A percentile compares a stretch with the other conserved stretches of the same genome.
These are phyloP conservation scores for Camellia lanceoleosa DNA, from an alignment of 148 eudicot species.

Conservation along the genomic window DNA sequence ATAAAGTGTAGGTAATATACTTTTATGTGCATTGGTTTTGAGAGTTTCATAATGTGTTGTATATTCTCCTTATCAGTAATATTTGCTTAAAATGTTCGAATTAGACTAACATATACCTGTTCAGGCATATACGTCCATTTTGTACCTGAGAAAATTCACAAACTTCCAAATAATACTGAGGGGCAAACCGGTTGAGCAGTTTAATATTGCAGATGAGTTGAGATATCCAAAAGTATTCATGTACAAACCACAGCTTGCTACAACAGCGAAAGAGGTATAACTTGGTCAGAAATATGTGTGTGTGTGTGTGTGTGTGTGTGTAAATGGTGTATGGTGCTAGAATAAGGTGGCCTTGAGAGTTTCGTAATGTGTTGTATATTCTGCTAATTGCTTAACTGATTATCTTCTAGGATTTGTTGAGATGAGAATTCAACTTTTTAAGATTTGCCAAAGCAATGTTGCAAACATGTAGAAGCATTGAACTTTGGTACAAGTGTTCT, in stretches of 20 bases:
- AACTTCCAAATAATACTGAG: constrained; percentile 81
- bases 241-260: constrained; percentile 69
- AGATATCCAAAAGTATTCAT: constrained; percentile 38
- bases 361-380: not conserved
- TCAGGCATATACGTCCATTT: constrained; percentile 88
- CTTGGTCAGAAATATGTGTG: not conserved
- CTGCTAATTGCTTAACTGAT: constrained; percentile 7
- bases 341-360: not conserved
- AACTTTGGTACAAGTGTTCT: not conserved
- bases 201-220: constrained; percentile 57
- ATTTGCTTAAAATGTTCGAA: not conserved
- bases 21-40: too few relatives aligned
- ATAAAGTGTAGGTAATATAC: too few relatives aligned
- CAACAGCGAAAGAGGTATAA: constrained; percentile 52
- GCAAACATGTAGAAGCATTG: not conserved
- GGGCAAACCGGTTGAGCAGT: constrained; percentile 86
- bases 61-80: constrained; percentile 12
- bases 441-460: not conserved
- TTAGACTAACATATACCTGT: not conserved
- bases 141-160: constrained; percentile 73
- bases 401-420: not conserved
- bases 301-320: not conserved
- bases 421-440: constrained; percentile 2
- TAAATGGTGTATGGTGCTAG: not conserved
- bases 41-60: too few relatives aligned